Percentiles rank a stretch among this genome's conserved stretches.
These are phyloP conservation scores for Handroanthus guayacan DNA, from an alignment of 257 asterid species.

Conservation along the genomic window DNA sequence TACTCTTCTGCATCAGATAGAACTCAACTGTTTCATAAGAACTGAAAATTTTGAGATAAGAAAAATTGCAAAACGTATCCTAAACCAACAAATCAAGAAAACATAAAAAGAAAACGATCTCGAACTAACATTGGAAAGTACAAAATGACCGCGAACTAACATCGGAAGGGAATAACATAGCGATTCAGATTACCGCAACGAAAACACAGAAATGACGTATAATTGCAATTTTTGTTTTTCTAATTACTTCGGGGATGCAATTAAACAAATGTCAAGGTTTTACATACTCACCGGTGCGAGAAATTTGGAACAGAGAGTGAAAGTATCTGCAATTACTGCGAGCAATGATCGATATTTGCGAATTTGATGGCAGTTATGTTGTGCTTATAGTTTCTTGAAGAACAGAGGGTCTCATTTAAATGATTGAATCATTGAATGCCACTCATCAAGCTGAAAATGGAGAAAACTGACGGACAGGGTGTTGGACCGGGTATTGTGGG, in stretches of 20 bases:
- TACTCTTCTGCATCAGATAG: conserved; percentile 28
- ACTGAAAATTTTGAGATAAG: not conserved
- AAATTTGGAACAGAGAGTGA: conserved; percentile 13
- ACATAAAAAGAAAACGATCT: not conserved
- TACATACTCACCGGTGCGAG: conserved; percentile 27
- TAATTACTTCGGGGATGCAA: conserved; percentile 1
- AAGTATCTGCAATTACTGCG: not conserved
- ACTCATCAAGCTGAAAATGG: not conserved
- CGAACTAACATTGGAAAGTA: too few relatives aligned
- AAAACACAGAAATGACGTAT: not conserved
- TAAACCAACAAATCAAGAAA: conserved; percentile 17
- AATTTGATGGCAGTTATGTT: conserved; percentile 15
- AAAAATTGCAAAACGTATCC: not conserved
- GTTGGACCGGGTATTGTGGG: not conserved
- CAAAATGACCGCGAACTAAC: conserved; percentile 17
- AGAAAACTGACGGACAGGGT: not conserved
- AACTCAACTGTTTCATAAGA: conserved; percentile 34
- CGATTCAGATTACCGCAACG: conserved; percentile 18
- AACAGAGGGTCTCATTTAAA: not conserved
- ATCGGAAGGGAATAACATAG: not conserved
- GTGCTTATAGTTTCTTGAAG: conserved; percentile 14
- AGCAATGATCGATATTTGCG: conserved; percentile 28
- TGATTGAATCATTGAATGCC: not conserved
- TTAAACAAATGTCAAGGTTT: not conserved
- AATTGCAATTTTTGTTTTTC: conserved; percentile 8